These are phyloP conservation scores for Synchytrium microbalum DNA, from an alignment of 371 early-diverging fungal species.

Conservation along the genomic window DNA sequence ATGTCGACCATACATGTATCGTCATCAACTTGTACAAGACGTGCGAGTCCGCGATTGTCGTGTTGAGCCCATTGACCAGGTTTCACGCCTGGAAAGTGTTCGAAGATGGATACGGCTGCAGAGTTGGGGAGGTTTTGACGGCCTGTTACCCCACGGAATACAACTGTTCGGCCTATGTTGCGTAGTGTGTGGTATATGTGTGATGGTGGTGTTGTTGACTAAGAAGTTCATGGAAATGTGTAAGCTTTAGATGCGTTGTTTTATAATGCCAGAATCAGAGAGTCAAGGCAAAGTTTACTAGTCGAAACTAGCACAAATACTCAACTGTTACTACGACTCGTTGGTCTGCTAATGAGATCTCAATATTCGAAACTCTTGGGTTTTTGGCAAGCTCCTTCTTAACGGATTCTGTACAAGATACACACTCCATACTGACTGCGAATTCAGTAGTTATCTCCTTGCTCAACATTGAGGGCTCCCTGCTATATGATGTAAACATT, in stretches of 20 bases:
- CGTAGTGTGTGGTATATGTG: background rate
- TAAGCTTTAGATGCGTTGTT: no score
- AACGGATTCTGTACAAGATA: slow-evolving; percentile 12
- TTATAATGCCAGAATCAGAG: no score
- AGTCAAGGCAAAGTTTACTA: no score
- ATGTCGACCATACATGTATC: slow-evolving; percentile 67
- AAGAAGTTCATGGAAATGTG: no score
- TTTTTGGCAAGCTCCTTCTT: no score
- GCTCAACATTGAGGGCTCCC: no score
- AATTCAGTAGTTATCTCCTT: slow-evolving; percentile 11
- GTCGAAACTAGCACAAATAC: no score
- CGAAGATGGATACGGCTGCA: slow-evolving; percentile 85
- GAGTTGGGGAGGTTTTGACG: background rate
- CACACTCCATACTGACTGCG: slow-evolving; percentile 19
- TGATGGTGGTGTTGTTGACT: slow-evolving; percentile 1
- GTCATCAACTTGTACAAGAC: slow-evolving; percentile 66
- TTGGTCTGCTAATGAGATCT: no score
- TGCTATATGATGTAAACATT: no score
- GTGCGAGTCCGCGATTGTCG: slow-evolving; percentile 64
- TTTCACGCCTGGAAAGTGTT: slow-evolving; percentile 39
- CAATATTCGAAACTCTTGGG: no score
- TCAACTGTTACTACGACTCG: no score
- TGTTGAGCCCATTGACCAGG: slow-evolving; percentile 28
- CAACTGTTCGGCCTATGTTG: slow-evolving; percentile 3
- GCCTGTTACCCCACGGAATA: slow-evolving; percentile 13